Base-by-base conservation (phyloP, 495 filamentous ascomycete genomes). In the Daldinia concentrica region DNA sequence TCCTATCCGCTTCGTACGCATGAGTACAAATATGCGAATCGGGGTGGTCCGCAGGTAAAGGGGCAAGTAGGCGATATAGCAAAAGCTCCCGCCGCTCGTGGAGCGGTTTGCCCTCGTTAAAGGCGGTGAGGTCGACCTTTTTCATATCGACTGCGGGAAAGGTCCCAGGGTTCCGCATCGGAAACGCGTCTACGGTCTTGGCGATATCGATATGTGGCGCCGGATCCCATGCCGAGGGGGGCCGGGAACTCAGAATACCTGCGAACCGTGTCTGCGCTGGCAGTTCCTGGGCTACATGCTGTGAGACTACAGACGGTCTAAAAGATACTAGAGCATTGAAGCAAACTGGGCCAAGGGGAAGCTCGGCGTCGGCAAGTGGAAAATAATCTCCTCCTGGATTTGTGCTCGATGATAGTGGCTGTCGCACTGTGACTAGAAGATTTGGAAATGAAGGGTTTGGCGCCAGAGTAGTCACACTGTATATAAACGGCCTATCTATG, bases 1-100 rank as follows among this genome's bases (percentile, higher is more conserved):
- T 93, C 43, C 88, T 84, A 72, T 93, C 91, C 29, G 85, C 86
- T 1, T 88, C 85, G 77, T 88, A 92, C 55, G 90, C 86, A 75
- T 92, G 90, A 15, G 86, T 85, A 64, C 84, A 84, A 4, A 89
- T 84, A 75, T 91, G 90, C 9, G 88, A 80, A 19, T 81, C 76
- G 6, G 66, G 75, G 1, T 70, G 63, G 17, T 68, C 68, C 1
- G 51, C 51, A 2, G 82, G 77, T 0, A 84, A 66, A 26, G 79
- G 77, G 37, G 84, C 83, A 9, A 87, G 80, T 2, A 89, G 78
- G 6, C 83, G 80, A 74, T 92, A 92, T 17, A 88, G 76, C 2
- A 85, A 70, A 41, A 93, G 76, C 73, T 91, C 87, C 32, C 89
- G 82, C 41, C 86, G 84, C 50, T 88, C 85, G 34, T 86, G 82